Conservation (phyloP, 2,329 filamentous ascomycete genomes). For the Tolypocladium cylindrosporum region DNA sequence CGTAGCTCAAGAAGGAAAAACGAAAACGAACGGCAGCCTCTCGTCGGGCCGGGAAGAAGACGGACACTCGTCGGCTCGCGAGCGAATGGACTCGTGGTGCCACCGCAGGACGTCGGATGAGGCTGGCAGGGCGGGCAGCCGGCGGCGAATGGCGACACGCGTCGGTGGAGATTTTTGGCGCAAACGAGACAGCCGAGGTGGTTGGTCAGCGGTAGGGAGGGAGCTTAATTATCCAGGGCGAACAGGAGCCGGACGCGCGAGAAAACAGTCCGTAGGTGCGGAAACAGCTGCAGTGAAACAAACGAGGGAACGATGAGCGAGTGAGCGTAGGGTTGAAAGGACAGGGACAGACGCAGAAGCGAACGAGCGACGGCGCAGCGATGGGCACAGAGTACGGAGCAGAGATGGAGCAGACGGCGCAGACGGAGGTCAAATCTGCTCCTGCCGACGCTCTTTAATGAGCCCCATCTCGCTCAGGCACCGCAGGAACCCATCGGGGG, state of each 20-base stretch:
- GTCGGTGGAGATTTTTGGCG: not conserved
- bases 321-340: not conserved
- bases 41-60: not conserved
- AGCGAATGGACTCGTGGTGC: not conserved
- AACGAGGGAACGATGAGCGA: not conserved
- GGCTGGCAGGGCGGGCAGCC: not conserved
- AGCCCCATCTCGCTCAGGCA: not conserved
- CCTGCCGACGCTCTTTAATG: not conserved
- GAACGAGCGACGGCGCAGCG: not conserved
- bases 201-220: not conserved
- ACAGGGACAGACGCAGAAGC: not conserved
- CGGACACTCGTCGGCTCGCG: not conserved
- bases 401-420: no score
- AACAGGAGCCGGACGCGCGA: not conserved
- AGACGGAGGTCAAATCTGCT: not conserved
- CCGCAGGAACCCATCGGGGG: not conserved
- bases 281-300: not conserved
- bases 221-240: not conserved
- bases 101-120: not conserved
- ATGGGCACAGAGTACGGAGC: not conserved
- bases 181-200: not conserved
- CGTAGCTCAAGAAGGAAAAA: not conserved
- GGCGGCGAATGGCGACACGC: not conserved
- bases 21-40: not conserved
- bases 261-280: not conserved